Conservation (phyloP, 2,329 filamentous ascomycete genomes). For the Alternaria sp. region DNA sequence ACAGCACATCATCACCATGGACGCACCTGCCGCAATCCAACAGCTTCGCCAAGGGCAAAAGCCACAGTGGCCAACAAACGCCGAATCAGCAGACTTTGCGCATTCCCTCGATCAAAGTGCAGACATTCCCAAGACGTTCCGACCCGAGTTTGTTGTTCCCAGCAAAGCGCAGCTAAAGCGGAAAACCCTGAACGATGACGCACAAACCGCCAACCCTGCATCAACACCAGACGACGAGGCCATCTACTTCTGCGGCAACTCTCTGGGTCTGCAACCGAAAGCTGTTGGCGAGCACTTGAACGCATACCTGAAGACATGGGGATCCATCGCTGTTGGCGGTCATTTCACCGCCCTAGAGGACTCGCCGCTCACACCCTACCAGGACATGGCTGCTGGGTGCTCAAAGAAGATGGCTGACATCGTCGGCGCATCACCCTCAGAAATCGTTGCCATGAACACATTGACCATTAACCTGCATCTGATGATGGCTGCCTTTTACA, state of each 20-base stretch:
- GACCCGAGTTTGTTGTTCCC: conserved; percentile 77
- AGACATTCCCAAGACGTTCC: conserved; percentile 49
- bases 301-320: conserved; percentile 81
- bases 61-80: conserved; percentile 33
- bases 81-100: conserved; percentile 33
- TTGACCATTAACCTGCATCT: conserved; percentile 82
- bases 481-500: conserved; percentile 85
- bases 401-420: conserved; percentile 72
- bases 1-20: conserved; percentile 26
- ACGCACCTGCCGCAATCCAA: conserved; percentile 28
- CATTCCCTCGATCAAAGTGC: conserved; percentile 35
- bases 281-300: conserved; percentile 69
- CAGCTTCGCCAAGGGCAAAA: conserved; percentile 39
- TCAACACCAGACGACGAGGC: conserved; percentile 53
- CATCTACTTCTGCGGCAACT: conserved; percentile 90
- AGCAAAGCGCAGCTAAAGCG: conserved; percentile 73
- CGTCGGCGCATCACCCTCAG: conserved; percentile 72
- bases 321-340: conserved; percentile 79
- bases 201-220: conserved; percentile 28
- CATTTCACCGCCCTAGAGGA: conserved; percentile 75
- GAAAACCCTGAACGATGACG: conserved; percentile 55
- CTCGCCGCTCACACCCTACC: conserved; percentile 74
- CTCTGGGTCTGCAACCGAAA: conserved; percentile 81
- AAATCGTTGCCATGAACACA: conserved; percentile 88
- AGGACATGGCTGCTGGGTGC: conserved; percentile 78